These are phyloP conservation scores for Ilex aquifolium DNA, from an alignment of 257 asterid genomes.

Conservation along the genomic window DNA sequence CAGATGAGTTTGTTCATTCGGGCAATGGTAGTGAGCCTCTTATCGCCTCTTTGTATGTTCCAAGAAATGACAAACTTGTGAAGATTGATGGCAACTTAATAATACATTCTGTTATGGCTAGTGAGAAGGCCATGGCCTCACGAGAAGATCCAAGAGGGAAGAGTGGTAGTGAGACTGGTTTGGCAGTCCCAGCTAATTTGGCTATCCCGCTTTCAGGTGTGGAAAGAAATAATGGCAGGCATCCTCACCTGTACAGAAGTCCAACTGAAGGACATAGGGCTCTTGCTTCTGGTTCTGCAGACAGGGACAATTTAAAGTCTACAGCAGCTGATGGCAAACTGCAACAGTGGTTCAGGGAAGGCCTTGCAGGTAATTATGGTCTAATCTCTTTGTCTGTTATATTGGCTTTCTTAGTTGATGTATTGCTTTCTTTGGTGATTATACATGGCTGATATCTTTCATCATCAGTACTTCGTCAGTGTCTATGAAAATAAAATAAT, in stretches of 20 bases:
- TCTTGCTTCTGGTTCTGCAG: conserved; percentile 48
- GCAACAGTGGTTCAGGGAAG: conserved; percentile 98
- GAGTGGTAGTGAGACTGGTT: conserved; percentile 52
- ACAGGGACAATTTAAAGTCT: conserved; percentile 48
- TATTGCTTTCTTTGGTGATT: no score
- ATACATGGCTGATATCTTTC: no score
- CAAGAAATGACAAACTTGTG: conserved; percentile 71
- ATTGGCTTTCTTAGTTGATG: no score
- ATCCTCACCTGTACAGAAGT: conserved; percentile 26
- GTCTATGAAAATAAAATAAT: no score
- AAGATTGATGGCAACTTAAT: conserved; percentile 76
- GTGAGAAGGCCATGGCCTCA: conserved; percentile 75
- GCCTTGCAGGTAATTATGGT: conserved; percentile 68
- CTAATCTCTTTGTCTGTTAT: neutral
- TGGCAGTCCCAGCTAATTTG: conserved; percentile 59
- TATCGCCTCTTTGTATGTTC: conserved; percentile 67
- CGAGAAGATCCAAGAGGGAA: conserved; percentile 22
- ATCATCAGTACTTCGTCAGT: no score
- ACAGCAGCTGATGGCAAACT: conserved; percentile 66
- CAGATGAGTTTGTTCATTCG: conserved; percentile 28
- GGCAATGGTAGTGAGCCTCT: conserved; percentile 59
- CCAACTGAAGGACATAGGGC: conserved; percentile 35
- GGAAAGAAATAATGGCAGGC: conserved; percentile 26
- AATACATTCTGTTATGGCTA: conserved; percentile 64
- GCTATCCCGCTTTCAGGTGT: conserved; percentile 40